Evolutionary conservation across 2,329 filamentous ascomycete species (phyloP).

Genomic region (Fusarium anguioides): DNA sequence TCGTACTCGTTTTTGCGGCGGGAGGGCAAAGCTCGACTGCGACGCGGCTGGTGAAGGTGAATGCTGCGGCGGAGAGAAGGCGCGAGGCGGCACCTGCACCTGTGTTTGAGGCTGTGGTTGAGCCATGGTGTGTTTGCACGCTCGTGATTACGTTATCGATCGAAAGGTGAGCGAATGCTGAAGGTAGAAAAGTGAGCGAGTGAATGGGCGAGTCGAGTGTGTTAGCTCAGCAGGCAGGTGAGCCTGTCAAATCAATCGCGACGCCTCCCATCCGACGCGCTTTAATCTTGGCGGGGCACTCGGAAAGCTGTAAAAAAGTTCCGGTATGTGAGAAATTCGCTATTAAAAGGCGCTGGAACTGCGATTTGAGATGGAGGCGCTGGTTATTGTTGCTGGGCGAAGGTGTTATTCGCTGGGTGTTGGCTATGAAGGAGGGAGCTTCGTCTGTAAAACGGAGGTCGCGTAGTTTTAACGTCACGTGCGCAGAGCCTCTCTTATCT

Average conservation of each 20-base stretch:
- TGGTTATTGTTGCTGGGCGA: slow-evolving; percentile 41
- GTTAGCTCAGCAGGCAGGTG: slow-evolving; percentile 58
- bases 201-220: slow-evolving; percentile 30
- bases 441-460: slow-evolving; percentile 45
- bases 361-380: slow-evolving; percentile 40
- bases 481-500: slow-evolving; percentile 41
- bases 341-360: slow-evolving; percentile 14
- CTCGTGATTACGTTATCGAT: slow-evolving; percentile 11
- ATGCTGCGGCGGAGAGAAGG: slow-evolving; percentile 72
- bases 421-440: slow-evolving; percentile 49
- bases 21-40: slow-evolving; percentile 66
- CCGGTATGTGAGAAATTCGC: slow-evolving; percentile 7
- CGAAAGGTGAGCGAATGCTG: slow-evolving; percentile 13
- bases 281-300: slow-evolving; percentile 32
- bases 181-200: slow-evolving; percentile 11
- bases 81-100: slow-evolving; percentile 60
- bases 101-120: slow-evolving; percentile 64
- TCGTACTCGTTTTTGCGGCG: slow-evolving; percentile 73
- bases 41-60: slow-evolving; percentile 70
- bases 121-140: slow-evolving; percentile 58
- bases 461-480: slow-evolving; percentile 60
- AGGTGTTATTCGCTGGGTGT: slow-evolving; percentile 41
- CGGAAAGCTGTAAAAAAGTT: slow-evolving; percentile 21
- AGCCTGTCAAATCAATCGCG: slow-evolving; percentile 60
- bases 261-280: slow-evolving; percentile 60